Percentiles rank a stretch among this genome's conserved stretches.
Evolutionary conservation across 306 rosid genomes (phyloP).

Genomic region (Corylus heterophylla): DNA sequence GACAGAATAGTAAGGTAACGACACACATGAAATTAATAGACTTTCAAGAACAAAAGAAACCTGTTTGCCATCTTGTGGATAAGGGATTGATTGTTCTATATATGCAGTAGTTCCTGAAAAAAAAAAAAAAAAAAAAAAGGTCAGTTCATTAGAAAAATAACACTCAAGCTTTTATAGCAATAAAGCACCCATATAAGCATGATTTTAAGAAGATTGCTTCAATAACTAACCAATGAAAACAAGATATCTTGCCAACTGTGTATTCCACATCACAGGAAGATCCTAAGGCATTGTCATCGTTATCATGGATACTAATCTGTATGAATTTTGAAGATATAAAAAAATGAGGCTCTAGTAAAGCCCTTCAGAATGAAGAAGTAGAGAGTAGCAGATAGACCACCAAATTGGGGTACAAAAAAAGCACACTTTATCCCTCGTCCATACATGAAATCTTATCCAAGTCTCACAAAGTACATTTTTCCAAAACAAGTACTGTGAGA

Average conservation of each 20-base stretch:
- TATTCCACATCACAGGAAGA: not conserved
- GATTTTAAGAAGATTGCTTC: conserved; percentile 16
- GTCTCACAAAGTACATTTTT: not conserved
- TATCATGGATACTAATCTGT: not conserved
- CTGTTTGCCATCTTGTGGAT: conserved; percentile 92
- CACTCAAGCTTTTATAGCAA: conserved; percentile 31
- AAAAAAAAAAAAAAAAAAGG: conserved; percentile 38
- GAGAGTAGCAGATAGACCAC: conserved; percentile 12
- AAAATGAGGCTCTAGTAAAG: not conserved
- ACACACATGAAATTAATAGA: not conserved
- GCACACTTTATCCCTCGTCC: not conserved
- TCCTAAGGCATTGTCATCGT: not conserved
- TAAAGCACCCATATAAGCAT: conserved; percentile 3
- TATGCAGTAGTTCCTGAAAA: conserved; percentile 74
- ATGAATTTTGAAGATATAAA: not conserved
- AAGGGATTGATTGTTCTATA: conserved; percentile 80
- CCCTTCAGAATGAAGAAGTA: conserved; percentile 4
- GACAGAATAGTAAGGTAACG: not conserved
- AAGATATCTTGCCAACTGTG: not conserved
- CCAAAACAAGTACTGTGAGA: not conserved
- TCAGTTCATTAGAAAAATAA: conserved; percentile 33
- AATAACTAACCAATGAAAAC: conserved; percentile 10
- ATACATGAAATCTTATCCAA: not conserved
- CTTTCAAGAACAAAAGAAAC: conserved; percentile 35
- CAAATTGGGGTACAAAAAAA: not conserved